phyloP scores from a whole-genome alignment of 345 rosid species.

The Arabidopsis thaliana region DNA sequence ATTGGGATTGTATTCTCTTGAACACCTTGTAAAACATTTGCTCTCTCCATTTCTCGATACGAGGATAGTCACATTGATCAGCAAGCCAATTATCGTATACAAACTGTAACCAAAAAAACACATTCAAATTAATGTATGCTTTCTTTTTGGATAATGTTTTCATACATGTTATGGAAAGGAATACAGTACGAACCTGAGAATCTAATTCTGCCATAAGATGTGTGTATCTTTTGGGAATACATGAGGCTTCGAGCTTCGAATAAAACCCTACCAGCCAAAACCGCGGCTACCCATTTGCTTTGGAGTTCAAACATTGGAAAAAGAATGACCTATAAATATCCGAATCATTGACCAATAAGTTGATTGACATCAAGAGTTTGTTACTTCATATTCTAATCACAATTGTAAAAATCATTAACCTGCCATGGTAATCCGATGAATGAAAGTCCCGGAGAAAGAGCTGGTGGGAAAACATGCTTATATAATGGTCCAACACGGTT shows the following conservation, averaged over 20 bases:
- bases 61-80: conserved; percentile 22
- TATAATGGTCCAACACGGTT: conserved; percentile 74
- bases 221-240: conserved; percentile 62
- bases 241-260: conserved; percentile 53
- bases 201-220: conserved; percentile 37
- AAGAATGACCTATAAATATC: conserved; percentile 12
- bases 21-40: conserved; percentile 35
- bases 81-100: conserved; percentile 55
- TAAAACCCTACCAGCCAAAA: conserved; percentile 41
- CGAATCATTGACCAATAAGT: background rate
- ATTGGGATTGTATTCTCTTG: conserved; percentile 9
- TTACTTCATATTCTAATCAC: background rate
- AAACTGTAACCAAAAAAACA: conserved; percentile 25
- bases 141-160: background rate
- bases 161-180: background rate
- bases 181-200: background rate
- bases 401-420: conserved; percentile 46
- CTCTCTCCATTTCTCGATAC: conserved; percentile 56
- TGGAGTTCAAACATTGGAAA: conserved; percentile 29
- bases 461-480: conserved; percentile 71
- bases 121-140: background rate
- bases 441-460: conserved; percentile 66
- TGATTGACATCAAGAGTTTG: background rate
- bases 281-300: conserved; percentile 11
- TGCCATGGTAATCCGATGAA: conserved; percentile 79